Base-by-base conservation (phyloP, 306 rosid species). In the Lathyrus aphaca region DNA sequence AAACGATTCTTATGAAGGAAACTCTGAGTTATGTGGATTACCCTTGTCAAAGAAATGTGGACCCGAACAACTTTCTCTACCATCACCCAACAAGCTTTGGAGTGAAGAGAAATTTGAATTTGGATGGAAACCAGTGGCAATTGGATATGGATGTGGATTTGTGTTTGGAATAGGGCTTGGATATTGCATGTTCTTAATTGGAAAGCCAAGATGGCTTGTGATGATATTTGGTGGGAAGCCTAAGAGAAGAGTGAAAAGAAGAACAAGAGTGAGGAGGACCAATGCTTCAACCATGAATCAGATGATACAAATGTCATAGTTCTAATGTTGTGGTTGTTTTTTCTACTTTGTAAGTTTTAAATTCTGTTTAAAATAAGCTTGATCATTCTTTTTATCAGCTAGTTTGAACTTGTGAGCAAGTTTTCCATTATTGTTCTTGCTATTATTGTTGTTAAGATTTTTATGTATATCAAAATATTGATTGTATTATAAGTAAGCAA, bases 81-180 rank as follows among this genome's bases (percentile, higher is more conserved):
- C 71, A 8, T 29, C 66, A 5, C 2, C 6, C 6, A 21, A 4
- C 2, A 21, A 0, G 0, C n/a, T 6, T 2, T 19, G 13, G 29
- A 62, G 8, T 10, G 72, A 64, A 21, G 69, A 72, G 0, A 58
- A 61, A 30, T 17, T 44, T 23, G 48, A 61, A 61, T 65, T 82
- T 71, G 79, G 74, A 17, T 79, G 83, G 86, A 64, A 80, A 51
- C 19, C 61, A n/a, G 66, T 74, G 30, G 65, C 73, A 3, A 38
- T 71, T 8, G 83, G 81, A 49, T 84, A 77, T 63, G 85, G 77
- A 71, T 74, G 81, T 78, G 81, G 79, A 68, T 8, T 64, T 8
- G 54, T 76, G 4, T 11, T 80, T 61, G 79, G 79, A 65, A 17
- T 77, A 6, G 53, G 72, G 0, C 2, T 70, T 19, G 83, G 79